Evolutionary conservation across 2,329 filamentous ascomycete species (phyloP).

Genomic region (Aspergillus pseudoviridinutans): DNA sequence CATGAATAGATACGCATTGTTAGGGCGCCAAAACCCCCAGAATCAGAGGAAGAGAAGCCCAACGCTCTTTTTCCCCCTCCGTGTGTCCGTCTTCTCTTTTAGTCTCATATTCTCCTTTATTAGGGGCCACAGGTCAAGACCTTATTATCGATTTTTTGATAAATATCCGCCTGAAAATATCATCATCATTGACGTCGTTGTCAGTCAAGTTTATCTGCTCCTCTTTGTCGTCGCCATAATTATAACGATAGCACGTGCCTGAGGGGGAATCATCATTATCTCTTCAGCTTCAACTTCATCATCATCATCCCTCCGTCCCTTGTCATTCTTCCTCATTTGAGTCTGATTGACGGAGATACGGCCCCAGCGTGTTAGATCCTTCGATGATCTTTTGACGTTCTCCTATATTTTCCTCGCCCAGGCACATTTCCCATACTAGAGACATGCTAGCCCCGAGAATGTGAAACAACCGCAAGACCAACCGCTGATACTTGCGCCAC

Average conservation of each 20-base stretch:
- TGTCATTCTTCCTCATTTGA: background rate
- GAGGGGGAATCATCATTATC: background rate
- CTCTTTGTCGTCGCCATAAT: too few relatives aligned
- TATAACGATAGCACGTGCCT: background rate
- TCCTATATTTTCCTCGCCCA: background rate
- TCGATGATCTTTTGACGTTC: background rate
- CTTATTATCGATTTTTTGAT: background rate
- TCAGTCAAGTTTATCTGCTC: background rate
- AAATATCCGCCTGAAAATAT: background rate
- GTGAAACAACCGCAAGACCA: slow-evolving; percentile 9
- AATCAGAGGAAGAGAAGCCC: background rate
- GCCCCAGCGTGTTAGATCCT: too few relatives aligned
- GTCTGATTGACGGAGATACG: background rate
- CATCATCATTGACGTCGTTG: background rate
- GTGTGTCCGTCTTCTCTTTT: background rate
- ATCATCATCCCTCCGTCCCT: background rate
- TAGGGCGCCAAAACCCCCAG: background rate
- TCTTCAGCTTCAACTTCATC: background rate
- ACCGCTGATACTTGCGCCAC: slow-evolving; percentile 7
- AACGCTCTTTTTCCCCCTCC: background rate
- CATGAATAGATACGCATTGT: background rate
- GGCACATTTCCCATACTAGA: background rate
- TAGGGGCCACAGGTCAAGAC: too few relatives aligned
- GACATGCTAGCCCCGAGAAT: slow-evolving; percentile 4
- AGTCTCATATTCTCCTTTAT: background rate